Conservation (phyloP, 225 moss, liverwort and hornwort genomes). For the Takakia lepidozioides region DNA sequence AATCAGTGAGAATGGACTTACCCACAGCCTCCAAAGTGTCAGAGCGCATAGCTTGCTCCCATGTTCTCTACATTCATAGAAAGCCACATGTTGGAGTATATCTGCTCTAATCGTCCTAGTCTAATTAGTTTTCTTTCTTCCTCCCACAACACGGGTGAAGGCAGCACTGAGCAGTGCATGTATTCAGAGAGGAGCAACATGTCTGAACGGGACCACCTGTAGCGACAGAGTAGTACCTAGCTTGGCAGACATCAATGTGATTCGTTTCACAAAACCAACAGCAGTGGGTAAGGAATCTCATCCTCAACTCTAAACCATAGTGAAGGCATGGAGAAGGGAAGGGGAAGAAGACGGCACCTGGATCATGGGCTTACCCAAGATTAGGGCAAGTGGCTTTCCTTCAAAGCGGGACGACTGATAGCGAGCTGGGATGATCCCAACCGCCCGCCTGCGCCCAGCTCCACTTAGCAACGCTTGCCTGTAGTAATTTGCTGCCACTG, state of each 20-base stretch:
- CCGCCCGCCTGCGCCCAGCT: slow-evolving; percentile 47
- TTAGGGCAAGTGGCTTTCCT: slow-evolving; percentile 86
- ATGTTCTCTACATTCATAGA: slow-evolving; percentile 95
- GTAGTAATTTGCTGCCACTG: slow-evolving; percentile 37
- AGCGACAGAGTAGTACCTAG: no score
- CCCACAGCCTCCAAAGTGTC: slow-evolving; percentile 67
- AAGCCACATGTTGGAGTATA: no score
- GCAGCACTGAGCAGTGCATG: slow-evolving; percentile 12
- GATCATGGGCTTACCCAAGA: slow-evolving; percentile 98
- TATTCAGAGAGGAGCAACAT: neutral
- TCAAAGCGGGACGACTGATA: slow-evolving; percentile 81
- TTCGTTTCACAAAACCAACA: no score
- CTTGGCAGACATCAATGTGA: no score
- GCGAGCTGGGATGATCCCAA: slow-evolving; percentile 95
- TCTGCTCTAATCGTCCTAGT: no score
- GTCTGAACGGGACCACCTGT: no score
- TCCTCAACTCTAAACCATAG: slow-evolving; percentile 1
- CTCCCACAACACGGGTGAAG: no score
- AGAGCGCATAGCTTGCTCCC: slow-evolving; percentile 94
- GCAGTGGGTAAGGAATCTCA: no score
- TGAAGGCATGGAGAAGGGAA: neutral
- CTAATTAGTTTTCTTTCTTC: no score
- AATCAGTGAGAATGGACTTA: no score
- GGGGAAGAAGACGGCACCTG: slow-evolving; percentile 42
- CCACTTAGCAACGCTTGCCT: slow-evolving; percentile 2